Evolutionary conservation across 2,329 filamentous ascomycete genomes (phyloP).

Genomic region (Pseudopyrenochaeta lycopersici): DNA sequence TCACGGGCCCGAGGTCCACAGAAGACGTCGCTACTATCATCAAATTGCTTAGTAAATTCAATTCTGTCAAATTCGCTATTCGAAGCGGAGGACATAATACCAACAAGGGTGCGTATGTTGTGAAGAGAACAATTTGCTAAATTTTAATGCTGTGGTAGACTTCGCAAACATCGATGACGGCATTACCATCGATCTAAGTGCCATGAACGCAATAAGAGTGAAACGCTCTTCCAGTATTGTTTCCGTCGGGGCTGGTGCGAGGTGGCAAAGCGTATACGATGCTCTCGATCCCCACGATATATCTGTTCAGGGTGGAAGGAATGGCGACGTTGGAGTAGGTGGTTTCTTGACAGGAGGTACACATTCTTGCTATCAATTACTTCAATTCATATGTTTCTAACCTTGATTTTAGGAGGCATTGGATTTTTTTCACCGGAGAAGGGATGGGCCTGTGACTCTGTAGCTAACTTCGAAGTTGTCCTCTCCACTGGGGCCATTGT

Average conservation of each 20-base stretch:
- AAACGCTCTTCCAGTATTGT: background rate
- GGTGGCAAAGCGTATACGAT: conserved; percentile 13
- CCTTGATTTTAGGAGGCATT: conserved; percentile 25
- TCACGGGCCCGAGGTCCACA: conserved; percentile 1
- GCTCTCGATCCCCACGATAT: conserved; percentile 1
- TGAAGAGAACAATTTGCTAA: too few relatives aligned
- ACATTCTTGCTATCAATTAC: background rate
- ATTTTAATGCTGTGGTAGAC: too few relatives aligned
- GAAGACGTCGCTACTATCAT: too few relatives aligned
- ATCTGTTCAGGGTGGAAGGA: conserved; percentile 9
- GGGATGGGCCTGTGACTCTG: conserved; percentile 27
- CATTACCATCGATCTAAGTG: too few relatives aligned
- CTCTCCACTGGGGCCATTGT: conserved; percentile 53
- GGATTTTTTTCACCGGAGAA: conserved; percentile 25
- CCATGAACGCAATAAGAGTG: too few relatives aligned
- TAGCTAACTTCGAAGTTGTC: conserved; percentile 50
- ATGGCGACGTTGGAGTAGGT: conserved; percentile 6
- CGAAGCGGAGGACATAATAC: conserved; percentile 11
- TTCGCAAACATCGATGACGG: too few relatives aligned
- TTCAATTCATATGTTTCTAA: background rate
- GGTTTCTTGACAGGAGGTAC: conserved; percentile 13
- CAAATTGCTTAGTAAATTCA: background rate
- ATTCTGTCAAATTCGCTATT: background rate
- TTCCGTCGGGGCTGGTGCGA: conserved; percentile 9
- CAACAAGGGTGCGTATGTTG: background rate